Conservation (phyloP, 73 alveolate species). For the Tetrahymena borealis region DNA sequence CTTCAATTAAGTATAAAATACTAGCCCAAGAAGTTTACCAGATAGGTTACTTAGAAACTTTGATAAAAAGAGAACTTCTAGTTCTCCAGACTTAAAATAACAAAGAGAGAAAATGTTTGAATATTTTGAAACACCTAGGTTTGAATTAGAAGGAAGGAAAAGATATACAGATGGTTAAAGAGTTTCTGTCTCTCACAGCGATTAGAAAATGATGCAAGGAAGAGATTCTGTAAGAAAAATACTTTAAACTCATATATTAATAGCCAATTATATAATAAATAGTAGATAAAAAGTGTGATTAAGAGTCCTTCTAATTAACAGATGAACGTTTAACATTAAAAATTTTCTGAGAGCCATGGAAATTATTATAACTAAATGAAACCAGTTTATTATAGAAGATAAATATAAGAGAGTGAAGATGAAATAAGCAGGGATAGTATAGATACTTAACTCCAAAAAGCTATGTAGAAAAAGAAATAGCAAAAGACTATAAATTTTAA, state of each 20-base stretch:
- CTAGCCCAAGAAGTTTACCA: neutral
- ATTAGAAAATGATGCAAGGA: neutral
- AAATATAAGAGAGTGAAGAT: neutral
- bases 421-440: neutral
- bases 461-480: neutral
- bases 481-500: neutral
- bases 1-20: neutral
- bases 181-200: neutral
- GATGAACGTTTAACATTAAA: neutral
- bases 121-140: neutral
- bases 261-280: no score
- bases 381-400: neutral
- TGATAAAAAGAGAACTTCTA: neutral
- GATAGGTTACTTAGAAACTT: neutral
- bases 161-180: neutral
- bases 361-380: neutral
- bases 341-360: neutral
- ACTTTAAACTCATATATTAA: neutral
- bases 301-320: neutral
- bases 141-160: neutral
- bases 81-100: neutral
- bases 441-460: neutral
- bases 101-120: neutral
- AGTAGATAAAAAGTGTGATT: neutral
- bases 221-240: neutral